Base-by-base conservation (phyloP, 257 asterid genomes). In the Scutellaria galericulata region DNA sequence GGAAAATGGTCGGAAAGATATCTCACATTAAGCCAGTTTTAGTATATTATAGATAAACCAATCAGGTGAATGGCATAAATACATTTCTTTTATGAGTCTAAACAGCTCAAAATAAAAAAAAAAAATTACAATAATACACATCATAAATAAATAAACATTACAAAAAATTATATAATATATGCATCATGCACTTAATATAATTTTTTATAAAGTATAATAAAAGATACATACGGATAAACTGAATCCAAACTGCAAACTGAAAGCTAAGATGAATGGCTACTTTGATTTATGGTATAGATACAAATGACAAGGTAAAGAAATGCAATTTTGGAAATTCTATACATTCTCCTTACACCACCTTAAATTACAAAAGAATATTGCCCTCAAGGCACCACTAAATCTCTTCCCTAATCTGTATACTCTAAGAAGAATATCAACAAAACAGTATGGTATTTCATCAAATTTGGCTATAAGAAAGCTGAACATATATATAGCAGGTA, bases 381-480 rank as follows among this genome's bases (percentile, higher is more conserved):
- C 54, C 68, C 60, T 18, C 5, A 69, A 75, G 18, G 2, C 31
- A 39, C 74, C 56, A 2, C 77, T 46, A 62, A 46, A 47, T 31
- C 60, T 31, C 60, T 66, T 47, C 63, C 76, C 66, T 75, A 66
- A 71, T 75, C 66, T 66, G 64, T 75, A 57, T 55, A 10, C 15
- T 54, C 81, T 80, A 71, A 20, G 39, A 75, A 54, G 47, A 77
- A 63, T 80, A 75, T 68, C 39, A 71, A 80, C 84, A 79, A 31
- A 31, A 31, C 27, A 24, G 18, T 79, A 59, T 76, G 59, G 20
- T 68, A 45, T 48, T 54, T 37, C 70, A 46, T 40, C 2, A 54
- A 15, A 31, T 40, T 55, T 12, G 56, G 63, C 75, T 64, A 18
- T 4, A 42, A 18, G 22, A 20, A 70, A 47, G 14, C 54, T 50